Evolutionary conservation across 2,329 filamentous ascomycete species (phyloP).

Genomic region (Pseudopithomyces maydicus): DNA sequence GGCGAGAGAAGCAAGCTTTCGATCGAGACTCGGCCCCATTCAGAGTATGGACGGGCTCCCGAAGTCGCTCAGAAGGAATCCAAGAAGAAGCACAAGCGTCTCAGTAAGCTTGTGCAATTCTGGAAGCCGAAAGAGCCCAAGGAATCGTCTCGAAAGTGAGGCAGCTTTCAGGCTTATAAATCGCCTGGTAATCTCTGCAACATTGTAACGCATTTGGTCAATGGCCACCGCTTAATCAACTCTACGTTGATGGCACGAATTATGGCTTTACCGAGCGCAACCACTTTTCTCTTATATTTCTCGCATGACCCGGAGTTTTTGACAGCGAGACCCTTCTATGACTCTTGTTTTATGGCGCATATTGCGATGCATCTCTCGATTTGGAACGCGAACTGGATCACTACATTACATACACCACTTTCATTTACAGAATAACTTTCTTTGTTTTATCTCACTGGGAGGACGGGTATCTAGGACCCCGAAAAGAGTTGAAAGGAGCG

Average conservation of each 20-base stretch:
- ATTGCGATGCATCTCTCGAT: constrained; percentile 34
- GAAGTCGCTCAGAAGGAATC: constrained; percentile 67
- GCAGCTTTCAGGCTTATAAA: neutral
- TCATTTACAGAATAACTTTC: constrained; percentile 23
- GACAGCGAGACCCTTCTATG: constrained; percentile 42
- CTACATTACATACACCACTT: constrained; percentile 35
- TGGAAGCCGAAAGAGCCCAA: constrained; percentile 65
- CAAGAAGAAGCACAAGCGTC: constrained; percentile 69
- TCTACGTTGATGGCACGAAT: constrained; percentile 40
- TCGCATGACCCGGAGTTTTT: constrained; percentile 47
- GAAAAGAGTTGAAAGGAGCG: constrained; percentile 10
- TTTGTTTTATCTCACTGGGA: constrained; percentile 20
- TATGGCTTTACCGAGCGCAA: constrained; percentile 37
- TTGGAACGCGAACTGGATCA: constrained; percentile 37
- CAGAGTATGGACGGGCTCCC: constrained; percentile 48
- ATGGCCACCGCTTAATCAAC: constrained; percentile 17
- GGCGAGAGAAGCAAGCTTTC: constrained; percentile 77
- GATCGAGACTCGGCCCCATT: constrained; percentile 61
- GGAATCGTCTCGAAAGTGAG: constrained; percentile 34
- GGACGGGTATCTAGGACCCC: constrained; percentile 31
- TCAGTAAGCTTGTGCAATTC: constrained; percentile 79
- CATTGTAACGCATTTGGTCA: constrained; percentile 23
- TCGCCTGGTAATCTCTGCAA: constrained; percentile 20
- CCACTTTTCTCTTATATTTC: constrained; percentile 24
- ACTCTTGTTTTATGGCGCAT: constrained; percentile 45